A percentile compares a stretch with the other conserved stretches of the same genome.
These are phyloP conservation scores for Wickerhamomyces rabaulensis DNA, from an alignment of 805 yeast species.

Conservation along the genomic window DNA sequence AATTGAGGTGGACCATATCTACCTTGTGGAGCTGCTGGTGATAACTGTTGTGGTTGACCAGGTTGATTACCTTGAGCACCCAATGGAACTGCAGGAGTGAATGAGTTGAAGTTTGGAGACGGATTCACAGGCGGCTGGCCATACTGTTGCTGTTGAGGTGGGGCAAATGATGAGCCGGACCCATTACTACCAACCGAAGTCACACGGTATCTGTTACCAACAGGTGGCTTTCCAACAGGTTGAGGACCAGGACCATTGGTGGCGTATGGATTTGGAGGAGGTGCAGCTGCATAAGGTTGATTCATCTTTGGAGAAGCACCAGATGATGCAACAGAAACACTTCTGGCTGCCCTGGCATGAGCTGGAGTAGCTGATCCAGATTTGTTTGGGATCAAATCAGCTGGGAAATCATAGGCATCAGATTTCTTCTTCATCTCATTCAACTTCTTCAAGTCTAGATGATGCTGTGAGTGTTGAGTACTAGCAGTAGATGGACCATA, in stretches of 20 bases:
- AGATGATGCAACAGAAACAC: conserved; percentile 4
- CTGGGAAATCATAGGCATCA: conserved; percentile 44
- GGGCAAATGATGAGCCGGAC: background rate
- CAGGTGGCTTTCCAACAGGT: background rate
- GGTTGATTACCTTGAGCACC: background rate
- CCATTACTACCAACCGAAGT: background rate
- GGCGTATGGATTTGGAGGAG: conserved; percentile 11
- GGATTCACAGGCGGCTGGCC: background rate
- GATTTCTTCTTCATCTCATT: conserved; percentile 27
- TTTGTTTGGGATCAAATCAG: conserved; percentile 7
- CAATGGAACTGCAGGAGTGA: background rate
- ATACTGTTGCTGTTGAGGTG: conserved; percentile 4
- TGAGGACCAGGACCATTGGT: background rate
- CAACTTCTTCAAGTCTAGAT: background rate
- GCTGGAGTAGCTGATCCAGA: background rate
- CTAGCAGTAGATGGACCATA: background rate
- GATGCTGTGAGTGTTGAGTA: background rate
- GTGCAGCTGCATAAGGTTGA: conserved; percentile 25
- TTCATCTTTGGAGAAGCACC: background rate
- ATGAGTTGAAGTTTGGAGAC: background rate
- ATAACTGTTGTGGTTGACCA: background rate
- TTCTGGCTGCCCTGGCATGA: conserved; percentile 11
- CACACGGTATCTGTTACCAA: background rate
- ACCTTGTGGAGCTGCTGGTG: background rate
- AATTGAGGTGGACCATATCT: background rate